Evolutionary conservation across 2,329 filamentous ascomycete genomes (phyloP).

Genomic region (Fusarium palustre): DNA sequence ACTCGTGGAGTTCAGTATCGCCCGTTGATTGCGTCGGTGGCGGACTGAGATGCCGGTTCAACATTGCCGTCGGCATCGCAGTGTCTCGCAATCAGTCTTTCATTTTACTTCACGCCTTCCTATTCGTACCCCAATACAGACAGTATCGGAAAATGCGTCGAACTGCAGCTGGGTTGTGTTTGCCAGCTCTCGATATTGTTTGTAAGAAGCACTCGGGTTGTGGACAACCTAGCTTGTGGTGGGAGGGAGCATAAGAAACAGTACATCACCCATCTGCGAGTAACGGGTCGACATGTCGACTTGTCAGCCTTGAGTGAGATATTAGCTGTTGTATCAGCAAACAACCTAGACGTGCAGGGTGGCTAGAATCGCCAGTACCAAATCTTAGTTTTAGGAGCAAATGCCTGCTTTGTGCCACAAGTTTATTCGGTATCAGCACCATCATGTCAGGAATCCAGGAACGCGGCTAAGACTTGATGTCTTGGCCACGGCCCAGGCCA

Average conservation of each 20-base stretch:
- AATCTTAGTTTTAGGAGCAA: constrained; percentile 5
- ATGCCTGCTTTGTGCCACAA: constrained; percentile 12
- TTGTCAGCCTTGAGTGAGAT: constrained; percentile 12
- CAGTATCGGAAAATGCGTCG: constrained; percentile 2
- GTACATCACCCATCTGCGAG: constrained; percentile 6
- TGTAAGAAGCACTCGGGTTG: constrained; percentile 17
- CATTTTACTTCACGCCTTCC: constrained; percentile 16
- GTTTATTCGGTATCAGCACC: constrained; percentile 8
- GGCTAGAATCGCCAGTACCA: constrained; percentile 25
- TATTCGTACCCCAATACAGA: constrained; percentile 9
- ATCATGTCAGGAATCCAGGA: constrained; percentile 26
- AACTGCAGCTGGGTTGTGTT: constrained; percentile 3
- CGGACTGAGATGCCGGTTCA: constrained; percentile 40
- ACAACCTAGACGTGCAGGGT: constrained; percentile 21
- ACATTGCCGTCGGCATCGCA: constrained; percentile 45
- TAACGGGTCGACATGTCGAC: constrained; percentile 14
- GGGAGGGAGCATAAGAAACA: constrained; percentile 10
- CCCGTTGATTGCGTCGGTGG: constrained; percentile 46
- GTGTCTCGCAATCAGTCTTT: constrained; percentile 22
- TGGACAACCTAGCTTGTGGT: constrained; percentile 11
- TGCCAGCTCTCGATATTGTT: constrained; percentile 8
- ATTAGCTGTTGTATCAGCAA: constrained; percentile 12
- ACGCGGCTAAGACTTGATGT: constrained; percentile 22
- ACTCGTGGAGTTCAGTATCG: constrained; percentile 38
- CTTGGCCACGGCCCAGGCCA: constrained; percentile 15